Base-by-base conservation (phyloP, 176 grass and related monocot species). In the Pontederia paniculata region DNA sequence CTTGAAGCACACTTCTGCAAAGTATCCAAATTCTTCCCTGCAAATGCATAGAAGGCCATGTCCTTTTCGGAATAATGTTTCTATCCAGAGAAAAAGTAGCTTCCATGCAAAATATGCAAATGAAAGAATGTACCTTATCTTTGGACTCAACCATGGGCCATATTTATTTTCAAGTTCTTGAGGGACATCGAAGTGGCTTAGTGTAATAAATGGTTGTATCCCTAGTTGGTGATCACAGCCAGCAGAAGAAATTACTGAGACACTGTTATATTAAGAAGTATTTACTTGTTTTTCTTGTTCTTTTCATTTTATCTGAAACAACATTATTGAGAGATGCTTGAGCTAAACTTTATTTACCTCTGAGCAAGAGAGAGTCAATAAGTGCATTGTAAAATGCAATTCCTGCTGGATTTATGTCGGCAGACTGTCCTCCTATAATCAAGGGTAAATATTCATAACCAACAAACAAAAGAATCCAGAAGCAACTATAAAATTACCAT, bases 201-300 rank as follows among this genome's bases (percentile, higher is more conserved):
- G 62, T 7, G 87, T 91, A 22, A 91, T 82, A 51, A 91, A 91
- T 5, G 87, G 87, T 15, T 78, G 54, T 50, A 91, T 91, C 11
- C 87, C 87, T 90, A 58, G 5, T 60, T 0, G 23, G 63, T 46
- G 23, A 58, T 17, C 2, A 13, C 12, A 5, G 7, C 47, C 44
- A 50, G 11, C 4, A 0, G 7, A 5, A 31, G 1, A 37, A 37
- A 37, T 6, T 6, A 37, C 7, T 37, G 28, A 37, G 28, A 37
- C 28, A 2, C 3, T 37, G 28, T 37, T 37, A 37, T 37, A 37
- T 37, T 11, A 10, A 63, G 16, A 42, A 45, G 23, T 17, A 41
- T 63, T 25, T 44, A 44, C 59, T 44, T 12, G 59, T 43, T 11
- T n/a, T 44, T 63, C 17, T 42, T 63, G 28, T 37, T 37, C 28